These are phyloP conservation scores for Clavispora vitiphila DNA, from an alignment of 805 yeast species.

Conservation along the genomic window DNA sequence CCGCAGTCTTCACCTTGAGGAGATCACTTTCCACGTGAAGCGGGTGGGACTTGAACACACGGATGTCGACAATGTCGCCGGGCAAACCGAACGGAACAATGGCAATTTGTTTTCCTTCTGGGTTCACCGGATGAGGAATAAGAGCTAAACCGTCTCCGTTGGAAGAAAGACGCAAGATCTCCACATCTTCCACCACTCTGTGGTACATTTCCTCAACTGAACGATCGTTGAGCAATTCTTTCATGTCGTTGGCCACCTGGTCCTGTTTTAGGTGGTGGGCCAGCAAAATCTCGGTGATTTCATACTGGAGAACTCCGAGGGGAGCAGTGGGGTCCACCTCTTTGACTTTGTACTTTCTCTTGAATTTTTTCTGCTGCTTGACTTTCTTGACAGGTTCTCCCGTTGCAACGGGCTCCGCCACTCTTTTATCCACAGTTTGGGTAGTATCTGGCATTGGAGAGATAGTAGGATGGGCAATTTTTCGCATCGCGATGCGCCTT, in stretches of 20 bases:
- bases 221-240: constrained; percentile 55
- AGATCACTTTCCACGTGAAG: constrained; percentile 72
- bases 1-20: constrained; percentile 38
- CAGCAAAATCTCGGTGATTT: constrained; percentile 56
- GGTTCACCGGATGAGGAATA: constrained; percentile 51
- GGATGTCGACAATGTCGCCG: constrained; percentile 70
- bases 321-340: constrained; percentile 74
- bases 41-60: constrained; percentile 75
- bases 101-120: constrained; percentile 51
- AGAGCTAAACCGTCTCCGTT: constrained; percentile 87
- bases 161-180: constrained; percentile 56
- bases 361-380: constrained; percentile 22
- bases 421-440: background rate
- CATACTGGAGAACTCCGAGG: constrained; percentile 70
- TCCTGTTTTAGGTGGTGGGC: constrained; percentile 37
- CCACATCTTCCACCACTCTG: constrained; percentile 53
- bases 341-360: constrained; percentile 56
- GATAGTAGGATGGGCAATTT: background rate
- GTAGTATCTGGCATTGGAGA: background rate
- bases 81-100: constrained; percentile 85
- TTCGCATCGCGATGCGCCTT: constrained; percentile 1
- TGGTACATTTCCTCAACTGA: constrained; percentile 47
- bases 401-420: background rate
- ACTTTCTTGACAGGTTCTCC: constrained; percentile 6
- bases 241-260: constrained; percentile 58